Evolutionary conservation across 2,329 filamentous ascomycete species (phyloP).

Genomic region (Venturia nashicola): DNA sequence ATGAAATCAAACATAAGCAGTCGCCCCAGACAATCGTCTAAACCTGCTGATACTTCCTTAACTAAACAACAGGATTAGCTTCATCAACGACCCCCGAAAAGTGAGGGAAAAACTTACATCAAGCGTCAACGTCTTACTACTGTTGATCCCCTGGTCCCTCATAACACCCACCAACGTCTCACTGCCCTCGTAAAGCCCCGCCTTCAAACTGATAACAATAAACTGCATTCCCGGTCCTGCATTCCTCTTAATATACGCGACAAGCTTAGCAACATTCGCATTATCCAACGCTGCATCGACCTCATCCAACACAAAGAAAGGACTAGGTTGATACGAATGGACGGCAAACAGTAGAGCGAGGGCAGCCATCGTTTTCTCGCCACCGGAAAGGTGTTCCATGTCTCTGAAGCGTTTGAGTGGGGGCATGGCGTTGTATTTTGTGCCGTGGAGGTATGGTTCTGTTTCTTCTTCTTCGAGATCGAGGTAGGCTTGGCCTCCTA

Average conservation of each 20-base stretch:
- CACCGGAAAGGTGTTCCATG: conserved; percentile 95
- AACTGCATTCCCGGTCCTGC: conserved; percentile 97
- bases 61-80: conserved; percentile 5
- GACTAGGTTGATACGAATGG: conserved; percentile 87
- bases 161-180: conserved; percentile 94
- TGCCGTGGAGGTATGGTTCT: conserved; percentile 86
- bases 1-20: too few relatives aligned
- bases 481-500: conserved; percentile 75
- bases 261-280: conserved; percentile 90
- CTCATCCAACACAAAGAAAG: conserved; percentile 97
- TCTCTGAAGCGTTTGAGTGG: conserved; percentile 96
- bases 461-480: conserved; percentile 85
- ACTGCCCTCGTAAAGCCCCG: conserved; percentile 88
- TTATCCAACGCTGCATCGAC: conserved; percentile 98
- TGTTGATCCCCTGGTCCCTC: conserved; percentile 87
- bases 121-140: conserved; percentile 77
- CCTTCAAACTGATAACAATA: conserved; percentile 94
- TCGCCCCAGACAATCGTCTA: background rate
- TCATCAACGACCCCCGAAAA: background rate
- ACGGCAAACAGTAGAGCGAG: conserved; percentile 94
- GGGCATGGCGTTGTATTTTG: conserved; percentile 98
- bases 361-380: conserved; percentile 98
- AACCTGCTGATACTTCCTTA: conserved; percentile 10
- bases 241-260: conserved; percentile 90
- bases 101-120: conserved; percentile 58